Base-by-base conservation (phyloP, 1,284 basidiomycete genomes). In the Mrakiaceae sp. region DNA sequence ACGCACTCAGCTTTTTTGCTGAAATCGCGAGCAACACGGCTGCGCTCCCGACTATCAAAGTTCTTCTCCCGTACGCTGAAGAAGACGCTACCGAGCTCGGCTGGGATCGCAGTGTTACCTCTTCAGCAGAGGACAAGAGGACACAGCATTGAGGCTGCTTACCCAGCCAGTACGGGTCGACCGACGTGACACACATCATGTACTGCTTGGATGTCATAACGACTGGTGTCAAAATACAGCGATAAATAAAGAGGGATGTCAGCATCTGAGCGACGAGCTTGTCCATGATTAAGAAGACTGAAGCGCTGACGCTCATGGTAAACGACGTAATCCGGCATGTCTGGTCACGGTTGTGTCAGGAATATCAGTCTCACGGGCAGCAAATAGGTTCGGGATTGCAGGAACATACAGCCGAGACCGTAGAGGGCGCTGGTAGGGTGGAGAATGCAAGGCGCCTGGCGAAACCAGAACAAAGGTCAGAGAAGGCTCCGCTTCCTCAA, bases 371-470 rank as follows among this genome's bases (percentile, higher is more conserved):
- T 27, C 27, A 27, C 27, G 27, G 27, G 27, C 27, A 27, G 27
- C 27, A 27, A 1, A 27, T 27, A 27, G 27, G 1, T 27, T 2
- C 27, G 27, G 27, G 27, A 27, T 27, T 27, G 27, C 27, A 27
- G 27, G 27, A 27, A 80, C 86, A 79, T 74, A 89, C 90, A 97
- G 70, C 95, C 96, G 61, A 98, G 81, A 9, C 96, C 96, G 74
- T 96, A 98, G 57, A 99, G 78, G 2, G 96, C 94, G 71, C 89
- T 93, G 0, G 96, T 98, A 0, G 96, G 96, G 74, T 99, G 96
- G 56, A 98, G 78, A 5, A 77, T 73, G 72, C 76, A 77, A 0
- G 76, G 75, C 53, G 76, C 66, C 76, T 76, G 60, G 9, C 1
- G 14, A 11, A 5, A 49, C 10, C 3, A 12, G 49, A 9, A 62